Percentiles rank a stretch among this genome's conserved stretches.
These are phyloP conservation scores for Echium plantagineum DNA, from an alignment of 257 asterid species.

Conservation along the genomic window DNA sequence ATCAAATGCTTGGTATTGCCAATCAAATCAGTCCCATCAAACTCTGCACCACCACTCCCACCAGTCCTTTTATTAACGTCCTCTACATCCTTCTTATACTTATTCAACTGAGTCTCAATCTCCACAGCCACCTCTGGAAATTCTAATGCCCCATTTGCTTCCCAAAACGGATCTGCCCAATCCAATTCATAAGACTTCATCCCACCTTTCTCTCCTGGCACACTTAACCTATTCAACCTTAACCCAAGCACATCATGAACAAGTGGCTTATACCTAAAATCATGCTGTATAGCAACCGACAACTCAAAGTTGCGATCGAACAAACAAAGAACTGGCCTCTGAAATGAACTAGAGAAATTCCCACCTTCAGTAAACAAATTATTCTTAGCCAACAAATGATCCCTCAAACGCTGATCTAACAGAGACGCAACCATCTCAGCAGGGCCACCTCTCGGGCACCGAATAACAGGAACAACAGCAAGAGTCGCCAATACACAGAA, in stretches of 20 bases:
- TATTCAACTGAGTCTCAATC: slow-evolving; percentile 70
- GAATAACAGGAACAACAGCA: slow-evolving; percentile 82
- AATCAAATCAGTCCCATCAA: slow-evolving; percentile 71
- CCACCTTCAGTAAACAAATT: slow-evolving; percentile 81
- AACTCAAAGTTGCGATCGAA: slow-evolving; percentile 90
- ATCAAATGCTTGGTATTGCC: slow-evolving; percentile 93
- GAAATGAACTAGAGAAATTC: slow-evolving; percentile 62
- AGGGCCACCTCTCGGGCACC: slow-evolving; percentile 97
- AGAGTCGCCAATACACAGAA: slow-evolving; percentile 96
- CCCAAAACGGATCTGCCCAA: slow-evolving; percentile 76
- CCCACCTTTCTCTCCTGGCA: slow-evolving; percentile 78
- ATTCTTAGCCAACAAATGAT: slow-evolving; percentile 80
- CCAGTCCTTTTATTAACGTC: slow-evolving; percentile 88
- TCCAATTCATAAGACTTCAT: slow-evolving; percentile 79
- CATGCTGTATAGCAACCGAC: slow-evolving; percentile 79
- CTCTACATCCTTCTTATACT: slow-evolving; percentile 83
- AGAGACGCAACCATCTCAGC: slow-evolving; percentile 92
- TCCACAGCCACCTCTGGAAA: slow-evolving; percentile 82
- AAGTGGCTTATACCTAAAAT: slow-evolving; percentile 85
- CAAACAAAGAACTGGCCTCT: slow-evolving; percentile 87
- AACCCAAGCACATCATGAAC: slow-evolving; percentile 94
- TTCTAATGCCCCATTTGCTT: slow-evolving; percentile 62
- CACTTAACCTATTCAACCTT: slow-evolving; percentile 79
- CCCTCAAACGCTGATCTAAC: slow-evolving; percentile 82
- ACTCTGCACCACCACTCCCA: slow-evolving; percentile 77